These are phyloP conservation scores for Globisporangium spinosum DNA, from an alignment of 352 stramenopile genomes.

Conservation along the genomic window DNA sequence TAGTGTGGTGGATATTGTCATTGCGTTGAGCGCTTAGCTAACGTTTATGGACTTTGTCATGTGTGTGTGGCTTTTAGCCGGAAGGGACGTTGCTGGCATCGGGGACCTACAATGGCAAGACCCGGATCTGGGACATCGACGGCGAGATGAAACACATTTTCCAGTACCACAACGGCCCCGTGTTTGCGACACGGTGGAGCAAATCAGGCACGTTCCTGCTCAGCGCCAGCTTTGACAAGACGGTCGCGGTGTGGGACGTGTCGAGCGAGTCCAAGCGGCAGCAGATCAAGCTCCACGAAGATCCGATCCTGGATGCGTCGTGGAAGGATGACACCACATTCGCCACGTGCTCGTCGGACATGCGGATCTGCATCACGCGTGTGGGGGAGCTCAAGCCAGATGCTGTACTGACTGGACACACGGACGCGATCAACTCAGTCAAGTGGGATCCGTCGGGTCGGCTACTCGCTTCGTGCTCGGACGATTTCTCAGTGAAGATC, in stretches of 20 bases:
- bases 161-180: slow-evolving; percentile 79
- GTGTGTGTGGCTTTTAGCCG: slow-evolving; percentile 32
- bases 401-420: slow-evolving; percentile 90
- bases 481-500: slow-evolving; percentile 98
- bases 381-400: slow-evolving; percentile 78
- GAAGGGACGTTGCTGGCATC: slow-evolving; percentile 92
- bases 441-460: slow-evolving; percentile 95
- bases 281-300: slow-evolving; percentile 92
- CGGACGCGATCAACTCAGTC: slow-evolving; percentile 97
- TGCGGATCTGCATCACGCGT: slow-evolving; percentile 87
- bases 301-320: slow-evolving; percentile 88
- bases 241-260: slow-evolving; percentile 76
- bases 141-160: slow-evolving; percentile 84
- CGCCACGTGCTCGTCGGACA: slow-evolving; percentile 94
- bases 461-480: slow-evolving; percentile 95
- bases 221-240: slow-evolving; percentile 86
- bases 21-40: slow-evolving; percentile 2
- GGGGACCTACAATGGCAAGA: slow-evolving; percentile 95
- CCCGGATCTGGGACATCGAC: slow-evolving; percentile 66
- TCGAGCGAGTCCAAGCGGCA: slow-evolving; percentile 89
- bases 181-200: slow-evolving; percentile 85
- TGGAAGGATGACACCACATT: slow-evolving; percentile 95
- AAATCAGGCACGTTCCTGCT: slow-evolving; percentile 70
- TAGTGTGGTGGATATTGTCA: not conserved
- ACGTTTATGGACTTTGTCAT: not conserved